Evolutionary conservation across 2,329 filamentous ascomycete genomes (phyloP).

Genomic region (Botrytis fabae): DNA sequence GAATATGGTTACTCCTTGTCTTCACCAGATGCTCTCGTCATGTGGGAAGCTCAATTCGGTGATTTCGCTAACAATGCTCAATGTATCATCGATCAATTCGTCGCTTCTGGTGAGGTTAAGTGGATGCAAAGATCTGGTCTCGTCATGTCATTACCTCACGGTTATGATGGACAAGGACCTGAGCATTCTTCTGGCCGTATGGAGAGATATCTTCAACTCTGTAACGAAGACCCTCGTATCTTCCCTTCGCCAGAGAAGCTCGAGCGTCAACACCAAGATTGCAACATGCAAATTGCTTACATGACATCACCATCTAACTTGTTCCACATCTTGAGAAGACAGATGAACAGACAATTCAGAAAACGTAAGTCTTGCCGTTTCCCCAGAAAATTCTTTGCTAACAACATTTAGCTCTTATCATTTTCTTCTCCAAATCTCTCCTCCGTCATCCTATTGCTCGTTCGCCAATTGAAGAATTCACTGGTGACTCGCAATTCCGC

Average conservation of each 20-base stretch:
- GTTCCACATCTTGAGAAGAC: slow-evolving; percentile 93
- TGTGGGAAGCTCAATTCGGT: slow-evolving; percentile 99
- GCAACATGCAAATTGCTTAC: slow-evolving; percentile 98
- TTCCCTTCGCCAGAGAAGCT: slow-evolving; percentile 89
- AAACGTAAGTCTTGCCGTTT: slow-evolving; percentile 70
- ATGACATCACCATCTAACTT: slow-evolving; percentile 95
- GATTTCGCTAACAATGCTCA: slow-evolving; percentile 99
- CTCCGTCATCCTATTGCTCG: slow-evolving; percentile 92
- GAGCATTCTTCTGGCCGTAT: slow-evolving; percentile 98
- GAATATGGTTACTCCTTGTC: slow-evolving; percentile 98
- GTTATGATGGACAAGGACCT: slow-evolving; percentile 96
- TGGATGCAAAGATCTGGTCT: slow-evolving; percentile 98
- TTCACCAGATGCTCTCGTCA: slow-evolving; percentile 93
- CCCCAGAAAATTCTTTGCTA: slow-evolving; percentile 25
- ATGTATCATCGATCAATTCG: slow-evolving; percentile 98
- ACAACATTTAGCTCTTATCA: slow-evolving; percentile 68
- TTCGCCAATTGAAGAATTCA: slow-evolving; percentile 88
- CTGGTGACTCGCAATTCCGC: slow-evolving; percentile 86
- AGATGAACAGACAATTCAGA: slow-evolving; percentile 99
- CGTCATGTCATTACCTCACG: slow-evolving; percentile 93
- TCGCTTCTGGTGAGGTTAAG: slow-evolving; percentile 95
- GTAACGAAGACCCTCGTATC: slow-evolving; percentile 93
- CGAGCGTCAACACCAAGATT: slow-evolving; percentile 96
- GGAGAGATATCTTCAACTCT: slow-evolving; percentile 95
- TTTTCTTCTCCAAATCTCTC: slow-evolving; percentile 98